Evolutionary conservation across 495 filamentous ascomycete genomes (phyloP).

Genomic region (Penicillium longicatenatum): DNA sequence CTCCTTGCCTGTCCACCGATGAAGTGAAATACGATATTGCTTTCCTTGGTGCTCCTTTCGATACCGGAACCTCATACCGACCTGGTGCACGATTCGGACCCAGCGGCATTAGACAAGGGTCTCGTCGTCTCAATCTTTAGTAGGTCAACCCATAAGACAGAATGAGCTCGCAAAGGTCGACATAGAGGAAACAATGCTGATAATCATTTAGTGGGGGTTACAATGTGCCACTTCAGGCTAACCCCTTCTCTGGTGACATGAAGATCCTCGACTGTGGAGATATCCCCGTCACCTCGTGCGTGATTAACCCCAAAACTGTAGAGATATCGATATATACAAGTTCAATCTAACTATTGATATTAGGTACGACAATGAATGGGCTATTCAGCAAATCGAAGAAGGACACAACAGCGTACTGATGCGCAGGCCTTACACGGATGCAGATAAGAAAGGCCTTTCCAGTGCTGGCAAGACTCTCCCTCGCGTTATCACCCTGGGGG

Average conservation of each 20-base stretch:
- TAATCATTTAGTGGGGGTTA: constrained; percentile 62
- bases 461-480: constrained; percentile 59
- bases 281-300: constrained; percentile 68
- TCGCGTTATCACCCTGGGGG: constrained; percentile 68
- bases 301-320: constrained; percentile 41
- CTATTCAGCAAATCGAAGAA: constrained; percentile 73
- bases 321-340: neutral
- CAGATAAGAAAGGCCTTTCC: constrained; percentile 50
- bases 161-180: neutral
- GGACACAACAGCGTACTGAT: constrained; percentile 57
- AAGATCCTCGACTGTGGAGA: constrained; percentile 76
- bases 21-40: constrained; percentile 78
- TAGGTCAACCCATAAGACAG: constrained; percentile 36
- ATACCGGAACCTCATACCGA: constrained; percentile 72
- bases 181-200: constrained; percentile 43
- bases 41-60: constrained; percentile 70
- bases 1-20: constrained; percentile 72
- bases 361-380: constrained; percentile 70
- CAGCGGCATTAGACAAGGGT: constrained; percentile 78
- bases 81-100: constrained; percentile 86
- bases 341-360: neutral
- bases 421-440: constrained; percentile 50
- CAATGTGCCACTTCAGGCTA: constrained; percentile 60
- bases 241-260: constrained; percentile 67
- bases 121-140: constrained; percentile 69